Percentiles rank a stretch among this genome's conserved stretches.
Evolutionary conservation across 768 basidiomycete species (phyloP).

Genomic region (Leucosporidium scottii): DNA sequence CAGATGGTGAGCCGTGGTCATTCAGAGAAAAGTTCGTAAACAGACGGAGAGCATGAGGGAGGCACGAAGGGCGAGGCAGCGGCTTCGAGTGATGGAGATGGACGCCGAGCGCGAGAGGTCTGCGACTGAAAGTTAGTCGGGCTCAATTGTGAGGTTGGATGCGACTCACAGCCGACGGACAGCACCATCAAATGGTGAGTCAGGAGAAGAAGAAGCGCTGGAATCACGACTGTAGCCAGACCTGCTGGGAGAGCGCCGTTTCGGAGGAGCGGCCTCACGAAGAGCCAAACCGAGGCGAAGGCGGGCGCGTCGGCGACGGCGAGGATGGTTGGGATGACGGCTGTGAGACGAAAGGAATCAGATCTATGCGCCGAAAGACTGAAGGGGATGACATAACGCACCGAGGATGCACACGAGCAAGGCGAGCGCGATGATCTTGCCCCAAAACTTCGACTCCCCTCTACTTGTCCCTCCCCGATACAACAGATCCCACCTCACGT

Average conservation of each 20-base stretch:
- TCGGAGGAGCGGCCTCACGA: neutral
- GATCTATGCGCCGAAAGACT: neutral
- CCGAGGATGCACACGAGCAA: neutral
- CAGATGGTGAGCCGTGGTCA: too few species aligned
- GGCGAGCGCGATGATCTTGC: neutral
- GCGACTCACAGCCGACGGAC: neutral
- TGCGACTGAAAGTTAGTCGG: too few species aligned
- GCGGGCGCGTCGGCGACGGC: neutral
- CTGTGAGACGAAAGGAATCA: neutral
- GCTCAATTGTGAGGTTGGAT: too few species aligned
- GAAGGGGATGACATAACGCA: neutral
- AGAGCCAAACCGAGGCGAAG: neutral
- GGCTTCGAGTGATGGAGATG: too few species aligned
- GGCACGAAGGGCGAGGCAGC: too few species aligned
- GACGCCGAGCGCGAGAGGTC: too few species aligned
- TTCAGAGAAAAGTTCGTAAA: too few species aligned
- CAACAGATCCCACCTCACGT: conserved; percentile 1
- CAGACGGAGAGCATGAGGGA: too few species aligned
- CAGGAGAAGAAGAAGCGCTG: neutral
- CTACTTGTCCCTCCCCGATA: too few species aligned
- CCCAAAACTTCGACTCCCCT: neutral
- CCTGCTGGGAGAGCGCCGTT: neutral
- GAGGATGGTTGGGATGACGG: neutral
- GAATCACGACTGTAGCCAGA: neutral
- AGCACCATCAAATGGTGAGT: neutral